Evolutionary conservation across 345 rosid genomes (phyloP), one percentile per base, ranked within the genome.

Genomic region (Carallia brachiata): DNA sequence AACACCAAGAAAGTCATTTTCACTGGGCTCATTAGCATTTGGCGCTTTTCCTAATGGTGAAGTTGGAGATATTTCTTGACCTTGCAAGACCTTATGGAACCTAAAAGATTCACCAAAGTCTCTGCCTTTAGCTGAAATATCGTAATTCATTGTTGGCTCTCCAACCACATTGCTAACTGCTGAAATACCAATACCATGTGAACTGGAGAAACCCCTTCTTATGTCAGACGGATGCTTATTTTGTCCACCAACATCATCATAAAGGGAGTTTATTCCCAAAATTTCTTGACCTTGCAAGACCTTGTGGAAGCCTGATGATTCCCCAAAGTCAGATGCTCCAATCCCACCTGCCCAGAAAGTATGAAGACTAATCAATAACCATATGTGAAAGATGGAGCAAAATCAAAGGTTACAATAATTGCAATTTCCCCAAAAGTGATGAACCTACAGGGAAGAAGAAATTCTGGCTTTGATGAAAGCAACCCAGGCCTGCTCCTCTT

Each of bases 241-340:
- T 59, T 71, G 91, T 70, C 60, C 37, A 72, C 78, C 84, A 54
- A 73, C 81, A 75, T 79, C 81, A 70, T 90, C 85, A 47, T 77
- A 86, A 66, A 63, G 84, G 66, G 84, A 44, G 74, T 80, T 84
- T 71, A 89, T 86, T 81, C 90, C 86, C 70, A 82, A 78, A 70
- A 82, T 92, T 96, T 96, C 99, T 96, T 96, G 99, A 96, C 99
- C 99, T 96, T 92, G 99, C 99, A 96, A 96, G 98, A 92, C 97
- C 96, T 92, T 90, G 83, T 84, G 99, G 93, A 92, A 89, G 82
- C 98, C 81, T 50, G 75, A 65, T 73, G 99, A 84, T 83, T 90
- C 99, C 89, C 86, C 88, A 75, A 86, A 90, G 98, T 89, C 96
- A 52, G 92, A 68, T 72, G 86, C 83, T 65, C 83, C 91, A 77